A percentile compares a stretch with the other conserved stretches of the same genome.
Evolutionary conservation across 2,329 filamentous ascomycete species (phyloP).

Genomic region (Sphaerulina musiva): DNA sequence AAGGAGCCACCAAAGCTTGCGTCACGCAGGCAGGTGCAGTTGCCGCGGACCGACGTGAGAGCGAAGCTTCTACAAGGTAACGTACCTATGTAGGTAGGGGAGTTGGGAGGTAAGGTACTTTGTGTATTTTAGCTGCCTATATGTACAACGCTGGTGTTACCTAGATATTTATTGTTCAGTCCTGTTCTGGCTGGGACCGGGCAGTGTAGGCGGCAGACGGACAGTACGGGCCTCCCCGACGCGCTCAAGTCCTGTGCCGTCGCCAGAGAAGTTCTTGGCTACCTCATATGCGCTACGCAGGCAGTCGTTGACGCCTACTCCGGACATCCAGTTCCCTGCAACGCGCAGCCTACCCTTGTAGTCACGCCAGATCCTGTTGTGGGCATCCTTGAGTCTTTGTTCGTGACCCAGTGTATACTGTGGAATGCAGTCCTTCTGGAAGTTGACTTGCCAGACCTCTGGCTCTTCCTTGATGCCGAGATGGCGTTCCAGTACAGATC

Average conservation of each 20-base stretch:
- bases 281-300: slow-evolving; percentile 52
- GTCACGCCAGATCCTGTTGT: slow-evolving; percentile 47
- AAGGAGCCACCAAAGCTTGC: not conserved
- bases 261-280: slow-evolving; percentile 37
- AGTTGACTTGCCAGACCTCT: slow-evolving; percentile 53
- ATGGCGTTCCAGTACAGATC: slow-evolving; percentile 63
- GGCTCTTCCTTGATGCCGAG: slow-evolving; percentile 62
- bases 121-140: too few relatives aligned
- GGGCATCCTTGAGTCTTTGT: slow-evolving; percentile 52
- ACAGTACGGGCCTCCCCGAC: slow-evolving; percentile 23
- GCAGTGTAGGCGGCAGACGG: slow-evolving; percentile 14
- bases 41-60: not conserved
- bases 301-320: slow-evolving; percentile 47
- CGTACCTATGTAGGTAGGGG: too few relatives aligned
- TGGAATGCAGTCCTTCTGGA: slow-evolving; percentile 72
- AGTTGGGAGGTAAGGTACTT: too few relatives aligned
- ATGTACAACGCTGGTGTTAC: slow-evolving; percentile 11
- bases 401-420: slow-evolving; percentile 81
- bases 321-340: slow-evolving; percentile 43
- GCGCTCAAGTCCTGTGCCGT: slow-evolving; percentile 31
- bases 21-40: not conserved
- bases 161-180: slow-evolving; percentile 10
- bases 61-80: not conserved
- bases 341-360: slow-evolving; percentile 63
- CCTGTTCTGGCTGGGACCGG: slow-evolving; percentile 10